Evolutionary conservation across 2,329 filamentous ascomycete species (phyloP), one percentile per base, ranked within the genome.

Genomic region (Arthroderma uncinatum): DNA sequence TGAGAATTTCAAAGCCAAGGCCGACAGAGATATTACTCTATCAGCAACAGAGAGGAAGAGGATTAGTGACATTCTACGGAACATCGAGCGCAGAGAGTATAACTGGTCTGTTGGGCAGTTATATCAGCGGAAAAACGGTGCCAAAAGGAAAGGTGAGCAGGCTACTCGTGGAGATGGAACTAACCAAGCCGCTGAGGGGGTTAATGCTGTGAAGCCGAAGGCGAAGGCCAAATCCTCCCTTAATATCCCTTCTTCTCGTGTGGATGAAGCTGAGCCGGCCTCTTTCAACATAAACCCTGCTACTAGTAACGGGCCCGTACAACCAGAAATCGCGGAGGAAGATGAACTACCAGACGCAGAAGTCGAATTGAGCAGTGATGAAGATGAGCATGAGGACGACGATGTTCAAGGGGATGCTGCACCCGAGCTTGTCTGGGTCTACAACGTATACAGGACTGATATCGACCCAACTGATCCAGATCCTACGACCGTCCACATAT

Each of bases 361-460:
- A 6, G 25, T n/a, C 4, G 28, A 54, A 2, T 34, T n/a, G n/a
- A 44, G 53, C 1, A 52, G 53, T 8, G 34, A 48, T 12, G 30
- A 14, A 1, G 47, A 53, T 2, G 53, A 54, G 8, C 19, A 42
- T 14, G 53, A 55, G 10, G 12, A 33, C 44, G 28, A 52, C 1
- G n/a, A 25, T 14, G 40, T 19, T 12, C 3, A 52, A 57, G 25
- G 21, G 53, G 16, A 37, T 30, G 23, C n/a, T 9, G 21, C 14
- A 8, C 33, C 30, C 36, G 28, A 53, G 52, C 25, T 23, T 12
- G 50, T 61, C 23, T 61, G 58, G 58, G 10, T 21, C 5, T 61
- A 61, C 48, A 36, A 56, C 19, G 58, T 61, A 2, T 59, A 55
- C 52, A 23, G 52, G 8, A 39, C 36, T 6, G 58, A 57, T 9